Base-by-base conservation (phyloP, 768 basidiomycete genomes). In the Mycena pura region DNA sequence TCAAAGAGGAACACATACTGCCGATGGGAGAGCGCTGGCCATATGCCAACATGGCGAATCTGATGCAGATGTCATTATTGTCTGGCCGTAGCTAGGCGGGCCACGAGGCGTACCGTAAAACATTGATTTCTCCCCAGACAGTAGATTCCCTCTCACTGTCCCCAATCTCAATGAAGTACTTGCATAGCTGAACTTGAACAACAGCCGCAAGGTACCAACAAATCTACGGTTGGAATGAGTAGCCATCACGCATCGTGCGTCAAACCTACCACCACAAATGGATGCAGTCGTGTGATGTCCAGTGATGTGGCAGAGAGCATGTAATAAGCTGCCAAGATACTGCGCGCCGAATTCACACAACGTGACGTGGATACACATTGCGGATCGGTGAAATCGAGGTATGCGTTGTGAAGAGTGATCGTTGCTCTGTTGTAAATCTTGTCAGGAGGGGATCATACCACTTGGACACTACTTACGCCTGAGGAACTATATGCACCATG, bases 151-250 rank as follows among this genome's bases (percentile, higher is more conserved):
- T 79, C 47, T 84, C 84, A 14, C 79, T 78, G 73, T 94, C 91
- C n/a, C 88, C 86, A 44, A 85, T 85, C 71, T 93, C 91, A 60
- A 95, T 93, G 70, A 88, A 90, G 69, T 91, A 87, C 70, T 91
- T 92, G 82, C 92, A 95, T 36, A 92, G 78, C 67, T 94, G 92
- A 45, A 94, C 86, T 70, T 93, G 88, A 5, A 94, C 90, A 5
- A 91, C 92, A 14, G 93, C 92, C 7, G 92, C 93, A 15, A 95
- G 85, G 73, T 95, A 94, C 92, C 92, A 95, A 72, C 92, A 93
- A 44, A 94, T 93, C 91, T 92, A 61, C 40, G 68, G 49, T 50
- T 44, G 63, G 52, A 57, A 22, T 2, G 34, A 53, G 67, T 64
- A 48, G 65, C 29, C 55, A 21, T 15, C 57, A 44, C 9, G 28